A percentile compares a stretch with the other conserved stretches of the same genome.
phyloP scores from a whole-genome alignment of 345 rosid genomes.

The Clausena lansium region DNA sequence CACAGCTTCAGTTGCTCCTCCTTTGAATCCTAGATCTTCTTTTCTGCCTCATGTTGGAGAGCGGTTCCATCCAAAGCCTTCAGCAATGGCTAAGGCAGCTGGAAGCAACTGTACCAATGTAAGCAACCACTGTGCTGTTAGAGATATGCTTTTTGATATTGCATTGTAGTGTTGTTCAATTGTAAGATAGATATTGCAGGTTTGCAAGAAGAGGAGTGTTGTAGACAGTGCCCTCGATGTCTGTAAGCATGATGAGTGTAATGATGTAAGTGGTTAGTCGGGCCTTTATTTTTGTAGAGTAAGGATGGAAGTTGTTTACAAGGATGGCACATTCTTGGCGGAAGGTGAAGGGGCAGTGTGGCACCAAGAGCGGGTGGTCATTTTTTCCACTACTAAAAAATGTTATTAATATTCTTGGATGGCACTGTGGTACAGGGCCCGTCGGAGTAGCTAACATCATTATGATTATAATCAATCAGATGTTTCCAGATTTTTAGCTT shows the following conservation, averaged over 20 bases:
- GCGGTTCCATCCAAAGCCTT: constrained; percentile 37
- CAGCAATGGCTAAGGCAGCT: constrained; percentile 35
- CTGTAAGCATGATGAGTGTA: background rate
- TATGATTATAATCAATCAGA: background rate
- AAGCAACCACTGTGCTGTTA: constrained; percentile 46
- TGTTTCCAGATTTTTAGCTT: background rate
- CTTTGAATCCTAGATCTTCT: constrained; percentile 28
- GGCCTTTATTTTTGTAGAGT: background rate
- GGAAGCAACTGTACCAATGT: constrained; percentile 63
- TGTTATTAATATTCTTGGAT: background rate
- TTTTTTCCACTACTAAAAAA: background rate
- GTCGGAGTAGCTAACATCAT: background rate
- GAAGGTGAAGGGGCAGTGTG: background rate
- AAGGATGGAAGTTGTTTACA: background rate
- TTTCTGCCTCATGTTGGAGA: constrained; percentile 52
- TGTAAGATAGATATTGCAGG: background rate
- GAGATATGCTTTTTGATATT: constrained; percentile 44
- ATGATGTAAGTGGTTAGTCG: background rate
- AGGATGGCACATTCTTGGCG: background rate
- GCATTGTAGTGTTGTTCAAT: constrained; percentile 32
- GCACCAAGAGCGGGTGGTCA: background rate
- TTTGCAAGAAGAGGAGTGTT: background rate
- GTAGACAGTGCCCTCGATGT: background rate
- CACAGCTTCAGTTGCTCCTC: constrained; percentile 24
- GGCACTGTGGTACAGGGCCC: background rate